Conservation (phyloP, 306 rosid genomes). For the Vigna nakashimae region DNA sequence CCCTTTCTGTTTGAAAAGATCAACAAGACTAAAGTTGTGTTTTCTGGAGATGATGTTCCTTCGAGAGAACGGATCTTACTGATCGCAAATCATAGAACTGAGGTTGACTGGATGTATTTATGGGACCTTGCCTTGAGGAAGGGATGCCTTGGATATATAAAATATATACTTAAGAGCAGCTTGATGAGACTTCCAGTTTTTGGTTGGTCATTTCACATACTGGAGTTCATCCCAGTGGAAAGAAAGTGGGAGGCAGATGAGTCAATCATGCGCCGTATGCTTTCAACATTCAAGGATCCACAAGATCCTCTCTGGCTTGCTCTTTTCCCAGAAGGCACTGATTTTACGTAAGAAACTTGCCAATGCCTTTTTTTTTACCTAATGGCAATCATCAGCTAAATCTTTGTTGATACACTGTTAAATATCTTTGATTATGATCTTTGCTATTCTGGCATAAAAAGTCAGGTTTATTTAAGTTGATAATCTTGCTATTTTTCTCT, state of each 20-base stretch:
- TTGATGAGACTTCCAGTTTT: constrained; percentile 82
- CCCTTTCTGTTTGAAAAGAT: constrained; percentile 84
- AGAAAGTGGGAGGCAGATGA: constrained; percentile 85
- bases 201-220: constrained; percentile 84
- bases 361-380: constrained; percentile 29
- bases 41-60: constrained; percentile 73
- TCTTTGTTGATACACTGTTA: neutral
- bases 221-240: constrained; percentile 81
- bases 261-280: constrained; percentile 63
- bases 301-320: constrained; percentile 83
- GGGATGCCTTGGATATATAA: constrained; percentile 72
- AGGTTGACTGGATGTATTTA: constrained; percentile 91
- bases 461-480: constrained; percentile 23
- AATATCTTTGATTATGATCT: constrained; percentile 16
- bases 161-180: constrained; percentile 78
- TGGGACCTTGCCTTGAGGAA: constrained; percentile 88
- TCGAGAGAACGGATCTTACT: constrained; percentile 64
- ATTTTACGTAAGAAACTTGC: constrained; percentile 66
- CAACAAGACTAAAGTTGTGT: constrained; percentile 72
- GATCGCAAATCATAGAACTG: constrained; percentile 85
- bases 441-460: constrained; percentile 3
- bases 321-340: constrained; percentile 94
- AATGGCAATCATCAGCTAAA: constrained; percentile 9
- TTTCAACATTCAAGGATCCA: constrained; percentile 74
- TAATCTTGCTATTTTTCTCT: constrained; percentile 20